Evolutionary conservation across 371 early-diverging fungal genomes (phyloP).

Genomic region (Dichotomocladium elegans): DNA sequence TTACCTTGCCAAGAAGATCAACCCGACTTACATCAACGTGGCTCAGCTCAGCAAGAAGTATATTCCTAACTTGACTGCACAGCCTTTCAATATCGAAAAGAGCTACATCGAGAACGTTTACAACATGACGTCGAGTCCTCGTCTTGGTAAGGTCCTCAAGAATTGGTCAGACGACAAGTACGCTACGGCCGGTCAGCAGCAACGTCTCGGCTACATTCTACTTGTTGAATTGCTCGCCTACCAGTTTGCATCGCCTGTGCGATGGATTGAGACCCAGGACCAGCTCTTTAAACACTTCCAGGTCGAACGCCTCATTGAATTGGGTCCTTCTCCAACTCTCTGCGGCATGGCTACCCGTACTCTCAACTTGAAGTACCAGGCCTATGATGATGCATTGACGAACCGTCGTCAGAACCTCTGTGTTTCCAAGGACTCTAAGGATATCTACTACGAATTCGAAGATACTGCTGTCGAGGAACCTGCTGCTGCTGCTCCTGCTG

Average conservation of each 20-base stretch:
- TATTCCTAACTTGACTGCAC: slow-evolving; percentile 94
- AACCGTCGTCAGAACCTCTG: slow-evolving; percentile 85
- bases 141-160: slow-evolving; percentile 75
- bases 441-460: slow-evolving; percentile 91
- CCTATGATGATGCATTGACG: slow-evolving; percentile 91
- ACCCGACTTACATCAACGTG: slow-evolving; percentile 76
- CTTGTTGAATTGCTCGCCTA: slow-evolving; percentile 92
- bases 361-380: slow-evolving; percentile 94
- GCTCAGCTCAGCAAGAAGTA: slow-evolving; percentile 76
- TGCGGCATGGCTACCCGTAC: slow-evolving; percentile 94
- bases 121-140: slow-evolving; percentile 69
- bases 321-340: slow-evolving; percentile 89
- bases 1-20: slow-evolving; percentile 79
- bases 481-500: slow-evolving; percentile 42
- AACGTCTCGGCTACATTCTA: slow-evolving; percentile 81
- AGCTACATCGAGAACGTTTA: slow-evolving; percentile 78
- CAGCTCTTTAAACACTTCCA: slow-evolving; percentile 76
- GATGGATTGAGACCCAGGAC: slow-evolving; percentile 99
- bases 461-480: slow-evolving; percentile 45
- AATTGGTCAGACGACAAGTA: slow-evolving; percentile 76
- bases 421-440: slow-evolving; percentile 84
- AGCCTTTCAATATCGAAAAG: slow-evolving; percentile 80
- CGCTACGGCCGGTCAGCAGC: slow-evolving; percentile 73
- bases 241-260: slow-evolving; percentile 92
- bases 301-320: slow-evolving; percentile 87